phyloP scores from a whole-genome alignment of 164 flowering plant species.

The Umbilicus rupestris region DNA sequence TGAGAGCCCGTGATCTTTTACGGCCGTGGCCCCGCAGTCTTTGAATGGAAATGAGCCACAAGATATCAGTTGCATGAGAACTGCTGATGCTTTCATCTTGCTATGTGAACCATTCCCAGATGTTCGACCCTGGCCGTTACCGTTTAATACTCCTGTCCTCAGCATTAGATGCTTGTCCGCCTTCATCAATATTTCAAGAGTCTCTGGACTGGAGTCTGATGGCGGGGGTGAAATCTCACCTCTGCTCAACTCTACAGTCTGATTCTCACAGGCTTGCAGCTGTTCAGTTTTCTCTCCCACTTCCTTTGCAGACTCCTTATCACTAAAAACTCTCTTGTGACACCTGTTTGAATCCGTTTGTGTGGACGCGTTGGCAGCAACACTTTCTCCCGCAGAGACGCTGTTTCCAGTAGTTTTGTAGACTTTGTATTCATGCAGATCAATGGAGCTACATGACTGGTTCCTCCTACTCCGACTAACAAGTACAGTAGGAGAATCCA shows the following conservation, averaged over 20 bases:
- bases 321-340: conserved; percentile 24
- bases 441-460: conserved; percentile 77
- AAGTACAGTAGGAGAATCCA: conserved; percentile 28
- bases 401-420: conserved; percentile 34
- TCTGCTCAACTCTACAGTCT: conserved; percentile 45
- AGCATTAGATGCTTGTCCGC: conserved; percentile 46
- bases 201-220: conserved; percentile 86
- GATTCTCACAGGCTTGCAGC: conserved; percentile 6
- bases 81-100: conserved; percentile 53
- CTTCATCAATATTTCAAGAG: conserved; percentile 69
- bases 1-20: conserved; percentile 43
- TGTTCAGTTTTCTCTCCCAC: not conserved
- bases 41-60: conserved; percentile 76
- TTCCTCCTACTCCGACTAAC: conserved; percentile 42
- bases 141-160: conserved; percentile 5
- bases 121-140: conserved; percentile 19
- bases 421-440: conserved; percentile 66
- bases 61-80: conserved; percentile 76
- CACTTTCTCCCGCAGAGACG: conserved; percentile 25
- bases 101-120: conserved; percentile 29
- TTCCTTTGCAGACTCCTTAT: conserved; percentile 13
- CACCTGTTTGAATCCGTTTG: conserved; percentile 63
- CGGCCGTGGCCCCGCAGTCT: conserved; percentile 47
- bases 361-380: conserved; percentile 73
- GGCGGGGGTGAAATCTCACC: conserved; percentile 92